These are phyloP conservation scores for Fomitopsis betulina DNA, from an alignment of 1,284 basidiomycete species.

Conservation along the genomic window DNA sequence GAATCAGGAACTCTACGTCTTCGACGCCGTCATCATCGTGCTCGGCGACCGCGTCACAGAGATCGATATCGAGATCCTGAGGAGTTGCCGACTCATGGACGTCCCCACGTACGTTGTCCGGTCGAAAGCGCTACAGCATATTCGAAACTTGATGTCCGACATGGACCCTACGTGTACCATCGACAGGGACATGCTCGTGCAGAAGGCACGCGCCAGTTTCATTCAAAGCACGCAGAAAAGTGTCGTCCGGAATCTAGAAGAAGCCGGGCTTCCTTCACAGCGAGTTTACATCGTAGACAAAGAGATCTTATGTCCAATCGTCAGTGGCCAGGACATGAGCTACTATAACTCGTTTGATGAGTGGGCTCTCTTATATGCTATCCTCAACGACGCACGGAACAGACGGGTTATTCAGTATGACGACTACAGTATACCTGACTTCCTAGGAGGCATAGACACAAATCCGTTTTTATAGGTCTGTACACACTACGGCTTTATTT, in stretches of 20 bases:
- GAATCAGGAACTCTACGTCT: conserved; percentile 1
- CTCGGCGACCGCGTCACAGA: conserved; percentile 2
- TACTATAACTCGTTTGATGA: neutral
- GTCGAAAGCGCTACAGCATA: neutral
- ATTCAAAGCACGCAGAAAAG: neutral
- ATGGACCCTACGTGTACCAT: neutral
- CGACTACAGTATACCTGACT: neutral
- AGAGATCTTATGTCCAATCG: neutral
- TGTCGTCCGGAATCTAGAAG: neutral
- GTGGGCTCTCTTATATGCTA: neutral
- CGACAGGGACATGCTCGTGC: neutral
- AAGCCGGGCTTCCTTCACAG: conserved; percentile 1
- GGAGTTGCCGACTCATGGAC: neutral
- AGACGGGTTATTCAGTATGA: neutral
- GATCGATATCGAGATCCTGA: conserved; percentile 1
- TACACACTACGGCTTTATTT: no score
- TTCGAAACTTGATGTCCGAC: neutral
- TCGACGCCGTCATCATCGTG: conserved; percentile 4
- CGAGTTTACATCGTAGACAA: conserved; percentile 3
- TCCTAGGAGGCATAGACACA: neutral
- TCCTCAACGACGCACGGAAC: neutral
- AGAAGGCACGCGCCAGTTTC: neutral
- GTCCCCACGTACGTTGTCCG: conserved; percentile 6
- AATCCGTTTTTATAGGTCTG: no score
- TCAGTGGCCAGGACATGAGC: neutral